Evolutionary conservation across 129 eudicot species (phyloP).

Genomic region (Artemisia annua): DNA sequence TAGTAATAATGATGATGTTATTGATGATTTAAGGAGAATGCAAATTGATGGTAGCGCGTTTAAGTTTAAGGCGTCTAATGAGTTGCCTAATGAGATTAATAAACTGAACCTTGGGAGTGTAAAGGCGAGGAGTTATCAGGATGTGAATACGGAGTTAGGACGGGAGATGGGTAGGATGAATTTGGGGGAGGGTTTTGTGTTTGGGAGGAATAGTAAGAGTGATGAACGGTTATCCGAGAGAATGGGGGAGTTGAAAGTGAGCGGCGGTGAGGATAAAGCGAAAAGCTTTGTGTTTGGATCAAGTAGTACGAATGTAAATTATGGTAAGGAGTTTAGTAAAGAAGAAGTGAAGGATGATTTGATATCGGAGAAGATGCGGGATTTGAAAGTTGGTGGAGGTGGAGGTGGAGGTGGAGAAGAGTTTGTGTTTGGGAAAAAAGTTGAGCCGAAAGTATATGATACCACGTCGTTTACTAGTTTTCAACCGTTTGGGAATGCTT

Average conservation of each 20-base stretch:
- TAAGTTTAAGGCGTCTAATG: constrained; percentile 28
- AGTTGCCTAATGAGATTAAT: constrained; percentile 47
- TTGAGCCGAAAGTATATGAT: constrained; percentile 24
- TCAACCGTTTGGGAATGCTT: constrained; percentile 32
- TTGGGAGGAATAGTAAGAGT: constrained; percentile 25
- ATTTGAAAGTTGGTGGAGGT: constrained; percentile 33
- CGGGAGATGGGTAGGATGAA: constrained; percentile 63
- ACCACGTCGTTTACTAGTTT: constrained; percentile 32
- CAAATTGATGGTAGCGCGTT: constrained; percentile 32
- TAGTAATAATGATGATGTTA: constrained; percentile 10
- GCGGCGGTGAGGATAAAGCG: background rate
- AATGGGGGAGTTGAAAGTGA: constrained; percentile 34
- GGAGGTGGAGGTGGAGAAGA: constrained; percentile 16
- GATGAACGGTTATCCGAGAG: constrained; percentile 29
- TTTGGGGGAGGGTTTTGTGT: constrained; percentile 37
- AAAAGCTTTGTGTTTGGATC: background rate
- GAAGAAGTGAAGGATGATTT: constrained; percentile 26
- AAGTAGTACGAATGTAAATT: constrained; percentile 11
- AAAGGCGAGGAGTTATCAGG: background rate
- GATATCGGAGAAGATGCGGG: constrained; percentile 36
- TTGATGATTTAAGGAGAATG: constrained; percentile 53
- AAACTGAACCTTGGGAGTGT: constrained; percentile 41
- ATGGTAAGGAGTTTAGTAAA: constrained; percentile 6
- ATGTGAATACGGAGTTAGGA: constrained; percentile 39
- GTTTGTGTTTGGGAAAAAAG: constrained; percentile 18